phyloP scores from a whole-genome alignment of 441 rosid species.

The Arabidopsis lyrata region DNA sequence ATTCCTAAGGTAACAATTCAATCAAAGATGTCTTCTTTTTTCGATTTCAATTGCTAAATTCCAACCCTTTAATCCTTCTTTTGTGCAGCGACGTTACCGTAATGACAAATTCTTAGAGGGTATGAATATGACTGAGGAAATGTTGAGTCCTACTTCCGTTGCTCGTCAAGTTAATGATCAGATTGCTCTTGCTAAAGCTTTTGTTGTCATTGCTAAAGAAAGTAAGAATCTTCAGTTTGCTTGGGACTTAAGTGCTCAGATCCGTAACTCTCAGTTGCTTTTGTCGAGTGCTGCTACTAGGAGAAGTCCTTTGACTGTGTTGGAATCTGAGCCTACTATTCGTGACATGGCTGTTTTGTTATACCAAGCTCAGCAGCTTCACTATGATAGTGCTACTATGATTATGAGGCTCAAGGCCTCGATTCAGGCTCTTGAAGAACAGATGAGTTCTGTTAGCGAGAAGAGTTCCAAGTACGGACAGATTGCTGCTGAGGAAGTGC shows the following conservation, averaged over 20 bases:
- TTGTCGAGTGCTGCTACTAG: slow-evolving; percentile 84
- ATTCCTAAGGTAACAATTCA: slow-evolving; percentile 51
- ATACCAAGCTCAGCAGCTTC: slow-evolving; percentile 90
- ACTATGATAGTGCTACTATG: slow-evolving; percentile 97
- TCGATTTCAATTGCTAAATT: not conserved
- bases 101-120: slow-evolving; percentile 69
- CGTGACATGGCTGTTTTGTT: slow-evolving; percentile 94
- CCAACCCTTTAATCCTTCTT: not conserved
- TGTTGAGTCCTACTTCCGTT: slow-evolving; percentile 76
- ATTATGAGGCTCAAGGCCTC: slow-evolving; percentile 94
- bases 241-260: slow-evolving; percentile 98
- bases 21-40: not conserved
- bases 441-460: slow-evolving; percentile 69
- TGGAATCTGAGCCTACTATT: slow-evolving; percentile 78
- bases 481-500: slow-evolving; percentile 98
- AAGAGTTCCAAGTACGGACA: slow-evolving; percentile 96
- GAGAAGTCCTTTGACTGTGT: slow-evolving; percentile 70
- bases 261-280: slow-evolving; percentile 85
- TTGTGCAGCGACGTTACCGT: slow-evolving; percentile 59
- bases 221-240: slow-evolving; percentile 96
- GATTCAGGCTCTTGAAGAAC: slow-evolving; percentile 84
- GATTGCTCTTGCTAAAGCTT: slow-evolving; percentile 92
- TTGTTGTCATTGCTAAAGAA: slow-evolving; percentile 97
- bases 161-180: slow-evolving; percentile 92
- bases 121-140: slow-evolving; percentile 86